A percentile compares a stretch with the other conserved stretches of the same genome.
These are phyloP conservation scores for Colletotrichum gigasporum DNA, from an alignment of 2,329 filamentous ascomycete genomes.

Conservation along the genomic window DNA sequence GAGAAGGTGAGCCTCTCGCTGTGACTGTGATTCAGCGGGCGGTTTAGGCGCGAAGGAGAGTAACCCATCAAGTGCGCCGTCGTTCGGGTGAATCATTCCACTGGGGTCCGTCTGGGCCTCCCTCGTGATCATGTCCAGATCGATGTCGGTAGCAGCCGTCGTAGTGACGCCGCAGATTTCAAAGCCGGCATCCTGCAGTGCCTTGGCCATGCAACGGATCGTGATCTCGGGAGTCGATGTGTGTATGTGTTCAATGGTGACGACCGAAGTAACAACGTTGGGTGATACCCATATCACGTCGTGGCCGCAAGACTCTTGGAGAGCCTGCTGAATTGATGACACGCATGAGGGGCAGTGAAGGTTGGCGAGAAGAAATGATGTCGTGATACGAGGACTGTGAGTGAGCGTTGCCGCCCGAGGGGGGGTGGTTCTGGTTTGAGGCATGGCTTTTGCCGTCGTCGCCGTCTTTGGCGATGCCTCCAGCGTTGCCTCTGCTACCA, in stretches of 20 bases:
- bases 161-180: slow-evolving; percentile 62
- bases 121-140: slow-evolving; percentile 35
- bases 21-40: slow-evolving; percentile 22
- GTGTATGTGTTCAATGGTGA: slow-evolving; percentile 66
- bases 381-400: slow-evolving; percentile 50
- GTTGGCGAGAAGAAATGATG: slow-evolving; percentile 75
- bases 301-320: slow-evolving; percentile 57
- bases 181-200: slow-evolving; percentile 67
- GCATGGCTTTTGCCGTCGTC: neutral
- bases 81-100: slow-evolving; percentile 32
- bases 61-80: slow-evolving; percentile 35
- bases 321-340: slow-evolving; percentile 68
- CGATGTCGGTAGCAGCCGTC: slow-evolving; percentile 40
- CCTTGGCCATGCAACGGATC: slow-evolving; percentile 53
- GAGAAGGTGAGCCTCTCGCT: slow-evolving; percentile 46
- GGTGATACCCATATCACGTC: slow-evolving; percentile 69
- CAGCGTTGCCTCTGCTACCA: no score
- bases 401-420: no score
- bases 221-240: slow-evolving; percentile 49
- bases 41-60: slow-evolving; percentile 14
- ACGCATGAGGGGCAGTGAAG: slow-evolving; percentile 84
- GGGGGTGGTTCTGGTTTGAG: slow-evolving; percentile 1
- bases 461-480: no score
- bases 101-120: slow-evolving; percentile 35
- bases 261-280: slow-evolving; percentile 76